Percentiles rank a stretch among this genome's conserved stretches.
Conservation (phyloP, 441 rosid species). For the Gossypium trilobum region DNA sequence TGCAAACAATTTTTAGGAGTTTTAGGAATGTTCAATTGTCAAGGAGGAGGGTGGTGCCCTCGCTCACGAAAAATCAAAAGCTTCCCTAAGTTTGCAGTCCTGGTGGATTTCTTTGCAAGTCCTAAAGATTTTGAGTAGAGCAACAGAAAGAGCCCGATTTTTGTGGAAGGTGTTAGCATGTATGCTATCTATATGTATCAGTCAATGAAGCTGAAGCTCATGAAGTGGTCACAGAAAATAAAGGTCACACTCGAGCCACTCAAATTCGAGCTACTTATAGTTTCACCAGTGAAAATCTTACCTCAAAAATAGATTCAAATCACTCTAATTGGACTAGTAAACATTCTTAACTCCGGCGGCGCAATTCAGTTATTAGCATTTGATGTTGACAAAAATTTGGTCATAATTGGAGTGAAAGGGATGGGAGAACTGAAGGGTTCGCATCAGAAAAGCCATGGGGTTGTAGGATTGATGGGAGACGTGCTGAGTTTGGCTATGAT, state of each 20-base stretch:
- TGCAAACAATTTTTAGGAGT: conserved; percentile 17
- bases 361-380: conserved; percentile 42
- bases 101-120: conserved; percentile 9
- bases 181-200: conserved; percentile 17
- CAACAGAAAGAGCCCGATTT: conserved; percentile 15
- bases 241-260: conserved; percentile 22
- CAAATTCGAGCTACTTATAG: conserved; percentile 16
- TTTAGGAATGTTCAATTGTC: conserved; percentile 27
- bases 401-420: conserved; percentile 21
- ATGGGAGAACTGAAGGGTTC: conserved; percentile 24
- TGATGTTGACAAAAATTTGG: conserved; percentile 15
- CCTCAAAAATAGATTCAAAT: conserved; percentile 23
- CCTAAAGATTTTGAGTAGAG: conserved; percentile 23
- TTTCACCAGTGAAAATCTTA: conserved; percentile 18
- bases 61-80: conserved; percentile 6
- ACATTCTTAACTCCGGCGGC: conserved; percentile 75
- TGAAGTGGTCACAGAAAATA: conserved; percentile 4
- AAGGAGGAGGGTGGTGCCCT: conserved; percentile 29
- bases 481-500: conserved; percentile 13
- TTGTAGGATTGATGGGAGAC: conserved; percentile 19
- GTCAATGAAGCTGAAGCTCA: conserved; percentile 16
- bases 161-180: neutral
- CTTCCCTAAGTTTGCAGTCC: conserved; percentile 6
- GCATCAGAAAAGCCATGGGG: conserved; percentile 23
- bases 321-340: conserved; percentile 58